Base-by-base conservation (phyloP, 2,329 filamentous ascomycete species). In the Penicillium hordei region DNA sequence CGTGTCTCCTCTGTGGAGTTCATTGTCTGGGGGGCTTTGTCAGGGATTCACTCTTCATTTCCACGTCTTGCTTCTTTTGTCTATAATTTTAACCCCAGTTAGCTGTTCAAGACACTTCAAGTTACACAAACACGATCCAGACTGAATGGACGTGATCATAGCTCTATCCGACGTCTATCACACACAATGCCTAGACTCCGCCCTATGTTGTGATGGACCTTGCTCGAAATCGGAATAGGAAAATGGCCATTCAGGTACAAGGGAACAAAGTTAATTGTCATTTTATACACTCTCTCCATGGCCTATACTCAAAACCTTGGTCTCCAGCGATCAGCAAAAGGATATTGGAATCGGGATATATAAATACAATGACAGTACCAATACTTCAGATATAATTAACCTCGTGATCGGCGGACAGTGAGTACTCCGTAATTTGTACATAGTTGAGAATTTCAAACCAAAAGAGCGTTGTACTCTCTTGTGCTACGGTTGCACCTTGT, bases 391-490 rank as follows among this genome's bases (percentile, higher is more conserved):
- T 43, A 43, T 53, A 34, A 53, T 27, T 23, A 27, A 42, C 64
- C 58, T 63, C 54, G 55, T 65, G 63, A 65, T 65, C 59, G 62
- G 58, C 4, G 59, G 61, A 60, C 53, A 45, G 33, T 33, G 15
- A 43, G 49, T 44, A 19, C 15, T 44, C 40, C 10, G 29, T 48
- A 29, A 13, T 29, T 25, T 33, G 44, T 48, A 34, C 29, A n/a
- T 46, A 33, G 27, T 46, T 40, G n/a, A 27, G 34, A 46, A 42
- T 57, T 40, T 27, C 33, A 48, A 53, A 48, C 27, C 36, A 12
- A 53, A 48, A 39, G 53, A 27, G 40, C 43, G n/a, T 57, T 48
- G 55, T 57, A 53, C 53, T 44, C 48, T 55, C 55, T 48, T 45
- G 48, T 59, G 44, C 45, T 48, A 49, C 59, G 31, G 42, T 60